Base-by-base conservation (phyloP, 139 green algal genomes). In the Chlorella vulgaris region DNA sequence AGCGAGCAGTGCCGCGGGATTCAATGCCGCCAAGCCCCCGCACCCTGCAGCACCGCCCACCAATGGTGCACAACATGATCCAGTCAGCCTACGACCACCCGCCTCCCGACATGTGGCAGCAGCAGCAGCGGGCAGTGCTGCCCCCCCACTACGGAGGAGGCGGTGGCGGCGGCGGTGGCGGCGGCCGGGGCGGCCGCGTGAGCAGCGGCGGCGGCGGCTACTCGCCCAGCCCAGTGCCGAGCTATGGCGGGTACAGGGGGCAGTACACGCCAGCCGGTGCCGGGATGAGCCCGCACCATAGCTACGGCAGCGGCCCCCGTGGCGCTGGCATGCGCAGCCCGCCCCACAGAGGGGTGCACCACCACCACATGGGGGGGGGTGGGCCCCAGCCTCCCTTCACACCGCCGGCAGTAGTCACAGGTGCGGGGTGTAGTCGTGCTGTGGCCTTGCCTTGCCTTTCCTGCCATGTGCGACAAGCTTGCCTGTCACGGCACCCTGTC, bases 1-100 rank as follows among this genome's bases (percentile, higher is more conserved):
- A 98, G 85, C 86, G 90, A 68, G 95, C 95, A 22, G 92, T 98
- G 40, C 95, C 95, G 0, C 79, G 93, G 3, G 94, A 98, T 77
- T 87, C 95, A 78, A 97, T 97, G 90, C 90, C 93, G 0, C 81
- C 88, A 4, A 79, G 51, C 62, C 78, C 84, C 22, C 77, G 69
- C 35, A 74, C 76, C 26, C 29, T 73, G 31, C 60, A 33, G 51
- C 75, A 40, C 63, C 65, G 35, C 33, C 26, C 62, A 3, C 61
- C 76, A 21, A 51, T 42, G 40, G 15, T 18, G 51, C 33, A 35
- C 51, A 60, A 33, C 76, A 58, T 43, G 47, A n/a, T n/a, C n/a
- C n/a, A n/a, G n/a, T n/a, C n/a, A n/a, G 28, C 28, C 3, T 43
- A 76, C 1, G 39, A 61, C 4, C 65, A 55, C 13, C 39, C 63